These are phyloP conservation scores for Serendipita sp. DNA, from an alignment of 768 basidiomycete species.

Conservation along the genomic window DNA sequence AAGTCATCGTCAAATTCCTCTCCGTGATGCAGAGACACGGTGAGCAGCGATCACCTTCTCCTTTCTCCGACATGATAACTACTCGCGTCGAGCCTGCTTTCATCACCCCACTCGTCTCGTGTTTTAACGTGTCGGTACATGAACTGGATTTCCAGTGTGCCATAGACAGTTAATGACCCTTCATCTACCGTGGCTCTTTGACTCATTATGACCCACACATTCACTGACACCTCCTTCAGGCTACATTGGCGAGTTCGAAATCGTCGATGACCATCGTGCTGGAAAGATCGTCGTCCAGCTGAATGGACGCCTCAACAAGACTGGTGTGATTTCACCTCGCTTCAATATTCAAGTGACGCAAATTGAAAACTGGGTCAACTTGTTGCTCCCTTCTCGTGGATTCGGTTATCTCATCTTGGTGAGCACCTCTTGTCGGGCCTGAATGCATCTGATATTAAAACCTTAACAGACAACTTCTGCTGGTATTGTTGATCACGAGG, in stretches of 20 bases:
- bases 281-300: conserved; percentile 98
- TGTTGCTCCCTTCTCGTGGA: conserved; percentile 86
- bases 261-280: conserved; percentile 96
- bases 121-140: conserved; percentile 79
- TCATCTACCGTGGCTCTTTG: not conserved
- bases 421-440: conserved; percentile 17
- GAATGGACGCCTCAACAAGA: conserved; percentile 96
- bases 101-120: conserved; percentile 39
- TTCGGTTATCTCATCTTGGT: conserved; percentile 95
- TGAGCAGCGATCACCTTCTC: conserved; percentile 25
- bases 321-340: conserved; percentile 98
- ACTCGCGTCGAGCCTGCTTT: conserved; percentile 45
- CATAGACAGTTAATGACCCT: not conserved
- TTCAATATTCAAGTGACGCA: conserved; percentile 90
- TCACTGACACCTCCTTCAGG: conserved; percentile 29
- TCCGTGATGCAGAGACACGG: conserved; percentile 99
- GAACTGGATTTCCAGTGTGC: conserved; percentile 24
- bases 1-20: conserved; percentile 95
- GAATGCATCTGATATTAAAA: too few relatives aligned
- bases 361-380: conserved; percentile 94
- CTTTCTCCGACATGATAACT: conserved; percentile 65
- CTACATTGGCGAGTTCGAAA: conserved; percentile 97
- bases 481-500: conserved; percentile 97
- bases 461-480: conserved; percentile 73
- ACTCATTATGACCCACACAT: conserved; percentile 8